Evolutionary conservation across 1,284 basidiomycete species (phyloP), one percentile per base, ranked within the genome.

Genomic region (Cutaneotrichosporon sp.): DNA sequence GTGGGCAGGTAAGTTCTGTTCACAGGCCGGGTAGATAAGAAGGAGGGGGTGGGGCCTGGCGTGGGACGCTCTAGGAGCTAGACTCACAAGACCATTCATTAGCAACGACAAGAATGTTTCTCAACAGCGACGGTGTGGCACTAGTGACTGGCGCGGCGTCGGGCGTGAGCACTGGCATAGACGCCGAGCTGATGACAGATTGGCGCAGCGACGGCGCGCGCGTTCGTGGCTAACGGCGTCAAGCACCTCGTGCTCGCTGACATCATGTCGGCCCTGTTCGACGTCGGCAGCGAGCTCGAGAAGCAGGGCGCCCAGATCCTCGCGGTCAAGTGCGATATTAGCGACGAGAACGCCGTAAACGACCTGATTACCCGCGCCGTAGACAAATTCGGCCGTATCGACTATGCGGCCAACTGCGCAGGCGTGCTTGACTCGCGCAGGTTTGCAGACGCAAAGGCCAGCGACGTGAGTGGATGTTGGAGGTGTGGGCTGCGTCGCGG

Each of bases 341-440:
- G 46, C 30, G 45, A 58, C 34, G 55, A 58, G 23, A 30, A 22
- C 4, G 36, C 40, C 4, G 55, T 62, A 15, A 50, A 52, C 18
- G 26, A 33, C 13, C 34, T 56, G 17, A 26, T 62, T 10, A 2
- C 21, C 13, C 12, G 18, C 8, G 48, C 55, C 1, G 51, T 56
- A 0, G 34, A 46, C 14, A 45, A 43, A 30, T 69, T 64, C 34
- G 67, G 67, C n/a, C 57, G 64, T 14, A 35, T 69, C 21, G 66
- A 67, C 55, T 68, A 69, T 41, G 63, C 59, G 18, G 62, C 65
- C 17, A 69, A 69, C 47, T 61, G 59, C 41, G 67, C 67, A 1
- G 66, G 67, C 3, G 34, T 54, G 9, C 12, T 21, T 13, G 33
- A 36, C 18, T 9, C 43, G 43, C 43, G 43, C 43, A 45, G 21